Conservation (phyloP, 2,329 filamentous ascomycete species). For the Aspergillus sp. region DNA sequence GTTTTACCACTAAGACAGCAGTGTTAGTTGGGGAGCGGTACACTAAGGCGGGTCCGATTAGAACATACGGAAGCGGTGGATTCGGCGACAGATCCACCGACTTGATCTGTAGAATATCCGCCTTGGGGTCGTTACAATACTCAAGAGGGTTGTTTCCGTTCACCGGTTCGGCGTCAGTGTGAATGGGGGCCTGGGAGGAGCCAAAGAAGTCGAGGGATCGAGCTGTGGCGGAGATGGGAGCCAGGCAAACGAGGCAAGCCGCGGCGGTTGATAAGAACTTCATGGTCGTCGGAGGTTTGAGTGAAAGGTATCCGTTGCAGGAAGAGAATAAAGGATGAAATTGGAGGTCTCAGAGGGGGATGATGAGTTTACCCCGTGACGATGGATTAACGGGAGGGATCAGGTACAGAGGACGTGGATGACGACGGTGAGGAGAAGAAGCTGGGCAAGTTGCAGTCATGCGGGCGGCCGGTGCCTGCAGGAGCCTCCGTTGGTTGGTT, state of each 20-base stretch:
- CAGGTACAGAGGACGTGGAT: neutral
- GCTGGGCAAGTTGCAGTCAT: neutral
- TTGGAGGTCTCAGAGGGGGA: neutral
- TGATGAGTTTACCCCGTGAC: neutral
- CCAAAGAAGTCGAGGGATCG: slow-evolving; percentile 48
- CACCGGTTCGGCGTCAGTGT: slow-evolving; percentile 60
- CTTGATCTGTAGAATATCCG: slow-evolving; percentile 73
- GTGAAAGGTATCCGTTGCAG: neutral
- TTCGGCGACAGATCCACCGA: slow-evolving; percentile 81
- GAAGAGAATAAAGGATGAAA: neutral
- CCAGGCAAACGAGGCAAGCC: slow-evolving; percentile 44
- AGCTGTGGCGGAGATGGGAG: slow-evolving; percentile 46
- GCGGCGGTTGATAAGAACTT: slow-evolving; percentile 38
- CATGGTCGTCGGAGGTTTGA: slow-evolving; percentile 29
- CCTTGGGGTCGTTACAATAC: slow-evolving; percentile 69
- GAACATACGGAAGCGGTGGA: slow-evolving; percentile 77
- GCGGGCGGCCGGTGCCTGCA: neutral
- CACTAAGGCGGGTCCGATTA: neutral
- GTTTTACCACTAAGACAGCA: slow-evolving; percentile 63
- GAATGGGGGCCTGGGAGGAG: slow-evolving; percentile 52
- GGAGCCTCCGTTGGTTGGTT: neutral
- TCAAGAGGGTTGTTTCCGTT: slow-evolving; percentile 82
- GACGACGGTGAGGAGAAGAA: neutral
- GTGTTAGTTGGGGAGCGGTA: neutral
- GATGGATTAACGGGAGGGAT: neutral